Evolutionary conservation across 441 rosid genomes (phyloP).

Genomic region (Aquilaria agallochum): DNA sequence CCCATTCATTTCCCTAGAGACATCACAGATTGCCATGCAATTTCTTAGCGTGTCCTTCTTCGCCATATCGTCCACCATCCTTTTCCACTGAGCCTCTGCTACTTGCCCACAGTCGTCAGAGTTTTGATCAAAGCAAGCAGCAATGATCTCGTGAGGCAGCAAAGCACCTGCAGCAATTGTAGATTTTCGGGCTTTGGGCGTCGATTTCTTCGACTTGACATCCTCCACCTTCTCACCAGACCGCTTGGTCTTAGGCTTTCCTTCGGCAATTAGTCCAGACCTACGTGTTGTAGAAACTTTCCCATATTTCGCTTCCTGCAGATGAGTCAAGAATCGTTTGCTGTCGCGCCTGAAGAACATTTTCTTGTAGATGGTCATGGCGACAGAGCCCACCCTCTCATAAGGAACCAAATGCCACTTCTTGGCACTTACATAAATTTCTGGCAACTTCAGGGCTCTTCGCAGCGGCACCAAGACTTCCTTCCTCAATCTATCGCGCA

Average conservation of each 20-base stretch:
- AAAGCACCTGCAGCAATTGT: conserved; percentile 39
- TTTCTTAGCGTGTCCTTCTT: conserved; percentile 40
- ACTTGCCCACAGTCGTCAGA: conserved; percentile 27
- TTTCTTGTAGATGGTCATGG: conserved; percentile 42
- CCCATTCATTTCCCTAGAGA: conserved; percentile 42
- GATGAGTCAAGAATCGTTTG: conserved; percentile 27
- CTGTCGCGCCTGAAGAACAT: conserved; percentile 34
- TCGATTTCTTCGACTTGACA: too few species aligned
- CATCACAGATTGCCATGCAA: conserved; percentile 54
- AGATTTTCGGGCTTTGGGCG: conserved; percentile 13
- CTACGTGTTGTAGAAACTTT: too few species aligned
- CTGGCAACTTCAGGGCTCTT: conserved; percentile 41
- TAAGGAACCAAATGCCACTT: conserved; percentile 37
- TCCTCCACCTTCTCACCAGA: too few species aligned
- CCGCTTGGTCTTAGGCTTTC: too few species aligned
- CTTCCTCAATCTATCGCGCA: conserved; percentile 50
- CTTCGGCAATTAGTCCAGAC: too few species aligned
- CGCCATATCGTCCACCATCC: conserved; percentile 41
- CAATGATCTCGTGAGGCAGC: conserved; percentile 48
- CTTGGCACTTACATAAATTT: conserved; percentile 42
- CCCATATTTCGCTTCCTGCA: conserved; percentile 28
- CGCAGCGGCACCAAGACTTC: conserved; percentile 43
- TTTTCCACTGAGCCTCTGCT: conserved; percentile 43
- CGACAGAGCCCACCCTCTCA: conserved; percentile 46
- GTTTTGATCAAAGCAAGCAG: conserved; percentile 9